Conservation (phyloP, 371 early-diverging fungal species). For the Lichtheimia ornata region DNA sequence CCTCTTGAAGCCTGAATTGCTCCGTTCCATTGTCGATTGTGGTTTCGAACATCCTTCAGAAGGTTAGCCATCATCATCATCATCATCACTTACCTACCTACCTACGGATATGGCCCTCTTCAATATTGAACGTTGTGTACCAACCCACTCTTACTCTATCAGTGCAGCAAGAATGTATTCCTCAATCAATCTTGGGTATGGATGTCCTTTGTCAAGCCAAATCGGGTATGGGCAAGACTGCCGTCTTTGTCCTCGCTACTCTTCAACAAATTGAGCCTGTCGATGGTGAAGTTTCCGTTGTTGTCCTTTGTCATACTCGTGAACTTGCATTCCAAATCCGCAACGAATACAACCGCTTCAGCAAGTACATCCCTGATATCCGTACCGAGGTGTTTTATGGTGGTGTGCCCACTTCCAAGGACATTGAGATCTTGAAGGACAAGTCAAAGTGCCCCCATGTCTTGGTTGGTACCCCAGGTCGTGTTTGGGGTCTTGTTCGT, state of each 20-base stretch:
- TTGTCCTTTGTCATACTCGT: slow-evolving; percentile 97
- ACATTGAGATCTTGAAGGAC: slow-evolving; percentile 81
- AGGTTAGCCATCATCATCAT: slow-evolving; percentile 58
- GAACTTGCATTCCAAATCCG: slow-evolving; percentile 98
- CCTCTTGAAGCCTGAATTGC: slow-evolving; percentile 92
- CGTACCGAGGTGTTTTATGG: slow-evolving; percentile 94
- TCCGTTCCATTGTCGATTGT: slow-evolving; percentile 94
- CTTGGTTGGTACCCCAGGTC: slow-evolving; percentile 99
- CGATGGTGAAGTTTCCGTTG: slow-evolving; percentile 79
- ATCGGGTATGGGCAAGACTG: slow-evolving; percentile 99
- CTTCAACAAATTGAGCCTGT: slow-evolving; percentile 94
- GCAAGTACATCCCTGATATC: slow-evolving; percentile 93
- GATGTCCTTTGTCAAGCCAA: slow-evolving; percentile 99
- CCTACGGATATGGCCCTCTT: neutral
- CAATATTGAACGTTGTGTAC: neutral
- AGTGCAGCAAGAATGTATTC: slow-evolving; percentile 99
- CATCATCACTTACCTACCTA: too few species aligned
- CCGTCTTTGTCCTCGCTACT: slow-evolving; percentile 96
- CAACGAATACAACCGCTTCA: slow-evolving; percentile 93
- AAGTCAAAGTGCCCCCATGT: slow-evolving; percentile 89
- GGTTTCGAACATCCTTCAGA: slow-evolving; percentile 99
- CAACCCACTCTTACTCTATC: slow-evolving; percentile 10
- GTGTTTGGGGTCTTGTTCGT: slow-evolving; percentile 87
- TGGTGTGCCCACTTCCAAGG: slow-evolving; percentile 77
- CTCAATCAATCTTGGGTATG: slow-evolving; percentile 94